A percentile compares a stretch with the other conserved stretches of the same genome.
Evolutionary conservation across 108 stramenopile genomes (phyloP).

Genomic region (Chaetoceros tenuissimus): DNA sequence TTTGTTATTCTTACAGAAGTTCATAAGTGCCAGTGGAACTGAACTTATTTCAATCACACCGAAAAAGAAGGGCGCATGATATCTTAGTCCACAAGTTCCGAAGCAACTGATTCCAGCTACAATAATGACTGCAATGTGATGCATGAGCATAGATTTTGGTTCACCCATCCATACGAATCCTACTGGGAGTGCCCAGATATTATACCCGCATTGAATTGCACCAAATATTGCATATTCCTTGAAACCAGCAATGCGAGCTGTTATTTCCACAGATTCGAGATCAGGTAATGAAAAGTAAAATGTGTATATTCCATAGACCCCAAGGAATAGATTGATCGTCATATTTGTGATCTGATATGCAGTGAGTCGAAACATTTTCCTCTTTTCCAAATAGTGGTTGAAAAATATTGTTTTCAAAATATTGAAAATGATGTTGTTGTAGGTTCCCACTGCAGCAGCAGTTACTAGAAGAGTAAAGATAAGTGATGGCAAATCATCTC

Average conservation of each 20-base stretch:
- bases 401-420: not conserved
- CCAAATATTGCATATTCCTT: conserved; percentile 27
- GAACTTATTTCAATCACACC: conserved; percentile 61
- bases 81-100: conserved; percentile 26
- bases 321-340: conserved; percentile 39
- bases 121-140: conserved; percentile 51
- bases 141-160: conserved; percentile 31
- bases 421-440: not conserved
- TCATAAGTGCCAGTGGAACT: conserved; percentile 44
- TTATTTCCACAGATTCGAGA: conserved; percentile 11
- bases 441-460: not conserved
- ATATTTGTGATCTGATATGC: conserved; percentile 54
- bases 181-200: conserved; percentile 63
- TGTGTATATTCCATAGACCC: conserved; percentile 34
- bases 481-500: not conserved
- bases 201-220: conserved; percentile 60
- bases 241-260: conserved; percentile 25
- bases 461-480: not conserved
- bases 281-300: conserved; percentile 19
- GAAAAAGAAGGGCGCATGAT: conserved; percentile 57
- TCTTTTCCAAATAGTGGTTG: not conserved
- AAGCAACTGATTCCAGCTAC: conserved; percentile 29
- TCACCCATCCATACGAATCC: conserved; percentile 44
- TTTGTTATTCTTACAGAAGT: conserved; percentile 8
- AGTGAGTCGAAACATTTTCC: not conserved